Evolutionary conservation across 495 filamentous ascomycete species (phyloP), one percentile per base, ranked within the genome.

Genomic region (Trichoderma asperelloides): DNA sequence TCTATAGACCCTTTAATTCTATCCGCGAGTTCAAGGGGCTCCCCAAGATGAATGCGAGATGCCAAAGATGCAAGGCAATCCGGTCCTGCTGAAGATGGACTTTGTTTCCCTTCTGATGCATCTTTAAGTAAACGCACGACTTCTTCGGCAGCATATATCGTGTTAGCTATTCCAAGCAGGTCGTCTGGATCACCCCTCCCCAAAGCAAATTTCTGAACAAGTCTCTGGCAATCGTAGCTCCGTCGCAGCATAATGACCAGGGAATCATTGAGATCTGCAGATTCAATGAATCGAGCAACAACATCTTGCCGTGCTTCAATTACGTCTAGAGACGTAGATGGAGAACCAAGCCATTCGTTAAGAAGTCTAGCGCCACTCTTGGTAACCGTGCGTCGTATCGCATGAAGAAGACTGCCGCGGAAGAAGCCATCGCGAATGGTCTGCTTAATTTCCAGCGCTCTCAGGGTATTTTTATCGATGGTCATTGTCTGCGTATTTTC

Each of bases 151-250:
- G 91, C 89, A 66, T 87, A 80, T 67, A 98, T 90, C 0, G 95
- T 96, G 65, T 84, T 86, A 4, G 91, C 90, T 15, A 99, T 81
- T 25, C 85, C 87, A 21, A 98, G 80, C 28, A 99, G 80, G 72
- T 98, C 95, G 75, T 97, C 94, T n/a, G 94, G 81, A 70, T 97
- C 91, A n/a, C 94, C 95, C 63, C 91, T 85, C 18, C 93, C 93
- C 11, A 97, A 80, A 2, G 94, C 88, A 70, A 99, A 97, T 69
- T 92, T 96, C 73, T 97, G 94, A 1, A 97, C 86, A 43, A 98
- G 82, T 7, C 96, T 89, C 68, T 96, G 89, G 8, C 91, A 90
- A 74, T 99, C 95, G 68, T 92, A 88, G 69, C 87, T 93, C 41
- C 85, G 84, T 70, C 88, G 87, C 8, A 98, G 80, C n/a, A 93